phyloP scores from a whole-genome alignment of 345 rosid genomes.

The Turnera subulata region DNA sequence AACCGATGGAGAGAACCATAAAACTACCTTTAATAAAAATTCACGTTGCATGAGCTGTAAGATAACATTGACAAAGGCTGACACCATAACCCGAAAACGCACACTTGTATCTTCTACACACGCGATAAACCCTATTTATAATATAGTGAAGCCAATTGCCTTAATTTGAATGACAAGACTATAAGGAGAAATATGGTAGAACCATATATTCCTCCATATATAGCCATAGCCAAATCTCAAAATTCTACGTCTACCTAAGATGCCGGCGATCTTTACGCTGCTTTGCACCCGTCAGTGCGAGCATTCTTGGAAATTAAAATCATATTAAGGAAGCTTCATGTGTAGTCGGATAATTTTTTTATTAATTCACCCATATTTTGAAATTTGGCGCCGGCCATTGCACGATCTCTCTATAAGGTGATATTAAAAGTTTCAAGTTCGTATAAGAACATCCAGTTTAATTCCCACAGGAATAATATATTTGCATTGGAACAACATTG shows the following conservation, averaged over 20 bases:
- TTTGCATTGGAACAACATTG: slow-evolving; percentile 11
- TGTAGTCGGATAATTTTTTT: no score
- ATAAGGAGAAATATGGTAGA: not conserved
- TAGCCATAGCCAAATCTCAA: no score
- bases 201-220: not conserved
- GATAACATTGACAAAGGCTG: slow-evolving; percentile 4
- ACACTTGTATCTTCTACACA: not conserved
- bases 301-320: slow-evolving; percentile 1
- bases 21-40: not conserved
- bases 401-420: slow-evolving; percentile 22
- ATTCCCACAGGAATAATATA: slow-evolving; percentile 16
- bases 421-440: not conserved
- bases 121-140: not conserved
- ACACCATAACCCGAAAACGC: not conserved
- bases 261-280: slow-evolving; percentile 17
- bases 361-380: not conserved
- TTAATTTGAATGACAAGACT: no score
- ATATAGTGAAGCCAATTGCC: not conserved
- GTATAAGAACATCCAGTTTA: not conserved
- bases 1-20: not conserved
- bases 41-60: not conserved
- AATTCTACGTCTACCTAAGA: no score
- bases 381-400: slow-evolving; percentile 24
- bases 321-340: slow-evolving; percentile 11
- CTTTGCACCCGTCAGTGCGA: not conserved